Conservation (phyloP, 2,329 filamentous ascomycete genomes). For the Didymella glomerata region DNA sequence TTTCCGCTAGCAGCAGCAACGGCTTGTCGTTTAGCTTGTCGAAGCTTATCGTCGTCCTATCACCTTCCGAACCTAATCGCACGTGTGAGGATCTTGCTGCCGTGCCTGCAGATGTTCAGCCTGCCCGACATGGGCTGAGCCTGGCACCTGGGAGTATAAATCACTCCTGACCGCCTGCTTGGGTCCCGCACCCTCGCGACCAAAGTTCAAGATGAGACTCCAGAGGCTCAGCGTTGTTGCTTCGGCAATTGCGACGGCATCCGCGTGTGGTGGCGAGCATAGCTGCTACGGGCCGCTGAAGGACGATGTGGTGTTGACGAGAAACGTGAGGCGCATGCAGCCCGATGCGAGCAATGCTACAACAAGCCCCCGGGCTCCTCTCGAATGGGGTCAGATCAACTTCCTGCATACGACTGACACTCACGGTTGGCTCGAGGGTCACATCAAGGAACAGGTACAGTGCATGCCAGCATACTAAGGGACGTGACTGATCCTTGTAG, state of each 20-base stretch:
- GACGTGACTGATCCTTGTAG: slow-evolving; percentile 6
- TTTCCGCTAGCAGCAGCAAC: slow-evolving; percentile 20
- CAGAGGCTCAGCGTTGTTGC: slow-evolving; percentile 19
- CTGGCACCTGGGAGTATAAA: slow-evolving; percentile 9
- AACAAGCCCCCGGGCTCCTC: slow-evolving; percentile 47
- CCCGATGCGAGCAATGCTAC: slow-evolving; percentile 55
- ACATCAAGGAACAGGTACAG: slow-evolving; percentile 62
- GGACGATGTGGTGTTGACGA: slow-evolving; percentile 52
- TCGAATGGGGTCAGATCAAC: slow-evolving; percentile 71
- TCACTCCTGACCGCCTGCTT: neutral
- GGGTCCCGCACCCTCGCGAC: slow-evolving; percentile 1
- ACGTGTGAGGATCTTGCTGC: slow-evolving; percentile 24
- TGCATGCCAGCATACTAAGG: neutral
- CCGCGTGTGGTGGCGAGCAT: slow-evolving; percentile 44
- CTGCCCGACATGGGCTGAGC: slow-evolving; percentile 4
- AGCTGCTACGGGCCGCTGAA: slow-evolving; percentile 53
- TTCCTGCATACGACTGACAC: slow-evolving; percentile 73
- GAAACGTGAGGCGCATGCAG: slow-evolving; percentile 56
- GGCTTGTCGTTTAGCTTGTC: slow-evolving; percentile 26
- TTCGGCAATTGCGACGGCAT: slow-evolving; percentile 17
- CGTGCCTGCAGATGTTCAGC: slow-evolving; percentile 3
- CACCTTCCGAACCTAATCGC: slow-evolving; percentile 22
- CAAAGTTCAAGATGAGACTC: slow-evolving; percentile 24
- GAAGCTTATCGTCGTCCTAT: slow-evolving; percentile 34
- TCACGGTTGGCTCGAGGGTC: slow-evolving; percentile 68